Conservation (phyloP, 2,329 filamentous ascomycete genomes). For the Xylariaceae sp. region DNA sequence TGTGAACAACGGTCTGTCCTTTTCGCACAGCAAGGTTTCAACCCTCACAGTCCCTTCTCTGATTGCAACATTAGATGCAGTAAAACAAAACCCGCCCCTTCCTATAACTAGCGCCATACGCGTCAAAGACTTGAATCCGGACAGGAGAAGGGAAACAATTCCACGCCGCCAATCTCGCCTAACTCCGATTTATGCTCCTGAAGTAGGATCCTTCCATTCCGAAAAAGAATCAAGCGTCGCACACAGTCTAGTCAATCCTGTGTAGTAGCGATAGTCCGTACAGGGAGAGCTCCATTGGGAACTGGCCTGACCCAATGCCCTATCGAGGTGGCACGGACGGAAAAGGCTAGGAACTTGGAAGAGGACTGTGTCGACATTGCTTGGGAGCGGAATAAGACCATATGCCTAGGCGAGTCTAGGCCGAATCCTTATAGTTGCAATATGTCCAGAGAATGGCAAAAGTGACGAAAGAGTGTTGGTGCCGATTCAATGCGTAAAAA, state of each 20-base stretch:
- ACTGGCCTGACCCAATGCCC: conserved; percentile 1
- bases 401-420: background rate
- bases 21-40: conserved; percentile 2
- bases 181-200: conserved; percentile 19
- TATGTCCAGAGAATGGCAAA: conserved; percentile 32
- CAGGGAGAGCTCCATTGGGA: conserved; percentile 15
- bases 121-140: conserved; percentile 12
- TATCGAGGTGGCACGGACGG: background rate
- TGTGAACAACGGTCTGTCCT: background rate
- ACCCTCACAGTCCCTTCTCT: conserved; percentile 1
- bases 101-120: conserved; percentile 29
- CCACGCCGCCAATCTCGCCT: conserved; percentile 19
- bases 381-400: conserved; percentile 8
- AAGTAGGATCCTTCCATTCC: conserved; percentile 5
- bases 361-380: conserved; percentile 1
- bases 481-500: conserved; percentile 13
- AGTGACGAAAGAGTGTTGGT: conserved; percentile 24
- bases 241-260: background rate
- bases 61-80: conserved; percentile 2
- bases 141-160: conserved; percentile 10
- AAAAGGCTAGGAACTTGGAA: conserved; percentile 6
- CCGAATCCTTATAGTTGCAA: conserved; percentile 21
- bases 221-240: conserved; percentile 2
- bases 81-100: conserved; percentile 22
- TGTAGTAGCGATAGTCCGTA: background rate